phyloP scores from a whole-genome alignment of 768 basidiomycete species.

The Lactarius tabidus region DNA sequence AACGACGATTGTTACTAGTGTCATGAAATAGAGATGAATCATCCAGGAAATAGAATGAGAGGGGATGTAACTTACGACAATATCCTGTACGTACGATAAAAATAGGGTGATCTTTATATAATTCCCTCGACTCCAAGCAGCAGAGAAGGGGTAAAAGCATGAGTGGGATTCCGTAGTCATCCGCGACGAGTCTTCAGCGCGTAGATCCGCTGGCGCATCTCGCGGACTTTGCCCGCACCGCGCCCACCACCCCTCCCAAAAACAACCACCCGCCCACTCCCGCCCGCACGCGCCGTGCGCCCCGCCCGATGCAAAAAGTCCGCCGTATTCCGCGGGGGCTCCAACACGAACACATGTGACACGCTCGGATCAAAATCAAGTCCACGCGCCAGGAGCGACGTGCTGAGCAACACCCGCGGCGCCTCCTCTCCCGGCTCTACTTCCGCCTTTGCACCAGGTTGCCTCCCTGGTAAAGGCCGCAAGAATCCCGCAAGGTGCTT shows the following conservation, averaged over 20 bases:
- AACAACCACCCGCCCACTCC: slow-evolving; percentile 67
- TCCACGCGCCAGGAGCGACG: slow-evolving; percentile 83
- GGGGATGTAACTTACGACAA: too few relatives aligned
- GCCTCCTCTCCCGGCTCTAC: slow-evolving; percentile 30
- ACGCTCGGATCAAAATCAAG: slow-evolving; percentile 75
- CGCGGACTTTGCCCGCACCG: slow-evolving; percentile 31
- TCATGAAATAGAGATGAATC: too few relatives aligned
- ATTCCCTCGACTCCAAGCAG: too few relatives aligned
- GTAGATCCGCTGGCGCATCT: slow-evolving; percentile 15
- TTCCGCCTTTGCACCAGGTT: slow-evolving; percentile 28
- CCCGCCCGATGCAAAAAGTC: slow-evolving; percentile 90
- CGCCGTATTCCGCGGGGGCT: slow-evolving; percentile 83
- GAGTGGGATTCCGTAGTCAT: too few relatives aligned
- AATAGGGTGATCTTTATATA: too few relatives aligned
- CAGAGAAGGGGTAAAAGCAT: too few relatives aligned
- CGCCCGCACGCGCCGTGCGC: slow-evolving; percentile 52
- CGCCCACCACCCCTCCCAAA: slow-evolving; percentile 48
- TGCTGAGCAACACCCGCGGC: slow-evolving; percentile 73
- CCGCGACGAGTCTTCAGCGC: too few relatives aligned
- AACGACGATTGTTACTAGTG: too few relatives aligned
- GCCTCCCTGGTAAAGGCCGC: slow-evolving; percentile 27
- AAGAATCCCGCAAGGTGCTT: slow-evolving; percentile 26
- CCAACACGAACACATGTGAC: slow-evolving; percentile 67
- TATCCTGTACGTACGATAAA: too few relatives aligned
- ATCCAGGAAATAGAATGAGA: too few relatives aligned